Conservation (phyloP, 768 basidiomycete genomes). For the Psilocybe tampanensis region DNA sequence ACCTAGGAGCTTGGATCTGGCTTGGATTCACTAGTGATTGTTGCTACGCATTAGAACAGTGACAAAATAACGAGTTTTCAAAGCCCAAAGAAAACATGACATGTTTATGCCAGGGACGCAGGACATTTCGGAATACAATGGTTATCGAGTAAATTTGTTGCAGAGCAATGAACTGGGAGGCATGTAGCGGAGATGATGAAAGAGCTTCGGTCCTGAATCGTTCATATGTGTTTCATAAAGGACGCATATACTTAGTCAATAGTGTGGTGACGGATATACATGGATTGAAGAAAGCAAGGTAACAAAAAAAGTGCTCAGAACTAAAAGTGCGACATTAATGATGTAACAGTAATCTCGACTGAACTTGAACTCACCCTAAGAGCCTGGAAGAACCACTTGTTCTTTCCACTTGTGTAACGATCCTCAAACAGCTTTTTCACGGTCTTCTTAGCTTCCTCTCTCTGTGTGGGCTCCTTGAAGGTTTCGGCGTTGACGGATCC, state of each 20-base stretch:
- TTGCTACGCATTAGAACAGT: too few relatives aligned
- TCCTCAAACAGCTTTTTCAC: conserved; percentile 98
- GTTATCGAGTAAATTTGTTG: conserved; percentile 8
- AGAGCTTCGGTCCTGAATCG: background rate
- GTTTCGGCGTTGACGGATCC: conserved; percentile 82
- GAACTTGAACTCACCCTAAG: conserved; percentile 61
- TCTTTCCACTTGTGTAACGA: conserved; percentile 90
- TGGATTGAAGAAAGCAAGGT: conserved; percentile 19
- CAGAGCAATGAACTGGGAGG: too few relatives aligned
- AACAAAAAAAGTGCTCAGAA: conserved; percentile 35
- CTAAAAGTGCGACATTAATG: conserved; percentile 19
- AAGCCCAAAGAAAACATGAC: too few relatives aligned
- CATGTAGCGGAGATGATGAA: too few relatives aligned
- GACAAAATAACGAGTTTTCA: too few relatives aligned
- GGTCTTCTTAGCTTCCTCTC: conserved; percentile 93
- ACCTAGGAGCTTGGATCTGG: too few relatives aligned
- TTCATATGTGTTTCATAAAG: background rate
- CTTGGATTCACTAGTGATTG: too few relatives aligned
- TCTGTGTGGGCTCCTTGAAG: conserved; percentile 96
- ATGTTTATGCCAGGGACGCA: too few relatives aligned
- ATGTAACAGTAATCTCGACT: too few relatives aligned
- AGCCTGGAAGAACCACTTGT: conserved; percentile 95
- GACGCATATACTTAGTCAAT: conserved; percentile 4
- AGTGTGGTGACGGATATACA: conserved; percentile 1
- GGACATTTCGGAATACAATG: too few relatives aligned